Base-by-base conservation (phyloP, 139 green algal genomes). In the Chara braunii region DNA sequence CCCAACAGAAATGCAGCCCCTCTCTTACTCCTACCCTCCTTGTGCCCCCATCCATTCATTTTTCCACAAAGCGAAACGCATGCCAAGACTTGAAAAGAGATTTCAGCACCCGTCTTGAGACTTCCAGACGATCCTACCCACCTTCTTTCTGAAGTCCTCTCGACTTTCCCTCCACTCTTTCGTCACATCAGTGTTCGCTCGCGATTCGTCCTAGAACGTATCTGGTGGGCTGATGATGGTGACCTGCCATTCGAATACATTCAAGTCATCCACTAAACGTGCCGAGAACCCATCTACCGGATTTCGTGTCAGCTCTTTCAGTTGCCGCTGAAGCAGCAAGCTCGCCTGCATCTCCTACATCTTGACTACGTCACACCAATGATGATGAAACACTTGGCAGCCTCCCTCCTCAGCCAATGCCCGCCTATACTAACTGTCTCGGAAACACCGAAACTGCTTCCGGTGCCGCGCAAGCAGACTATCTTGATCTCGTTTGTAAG, bases 241-340 rank as follows among this genome's bases (percentile, higher is more conserved):
- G 23, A 99, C 81, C 33, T 87, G 72, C 94, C 94, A 99, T 73
- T 99, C 90, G 60, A 97, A 98, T 1, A 99, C 62, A 75, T 97
- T 96, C 55, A 74, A 87, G 57, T 99, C 94, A 63, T 98, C 89
- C 29, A 93, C 85, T 3, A 99, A 77, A 0, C 94, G 94, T 24
- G 94, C 94, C 0, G 89, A 97, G 73, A 99, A 99, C 29, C 94
- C 94, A 5, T 99, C 94, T 22, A 99, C 92, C 4, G 94, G 94
- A 31, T 94, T 87, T 74, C 90, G 94, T 2, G 80, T 92, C 11
- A 99, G 78, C 28, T 99, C 94, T n/a, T 87, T 93, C 22, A 98
- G 75, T 66, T 98, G 92, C 68, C 94, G 94, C 1, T 78, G 68
- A 3, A 98, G 81, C 29, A 98, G 56, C 24, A 95, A 72, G 2